Evolutionary conservation across 768 basidiomycete species (phyloP), one percentile per base, ranked within the genome.

Genomic region (Plicaturopsis crispa): DNA sequence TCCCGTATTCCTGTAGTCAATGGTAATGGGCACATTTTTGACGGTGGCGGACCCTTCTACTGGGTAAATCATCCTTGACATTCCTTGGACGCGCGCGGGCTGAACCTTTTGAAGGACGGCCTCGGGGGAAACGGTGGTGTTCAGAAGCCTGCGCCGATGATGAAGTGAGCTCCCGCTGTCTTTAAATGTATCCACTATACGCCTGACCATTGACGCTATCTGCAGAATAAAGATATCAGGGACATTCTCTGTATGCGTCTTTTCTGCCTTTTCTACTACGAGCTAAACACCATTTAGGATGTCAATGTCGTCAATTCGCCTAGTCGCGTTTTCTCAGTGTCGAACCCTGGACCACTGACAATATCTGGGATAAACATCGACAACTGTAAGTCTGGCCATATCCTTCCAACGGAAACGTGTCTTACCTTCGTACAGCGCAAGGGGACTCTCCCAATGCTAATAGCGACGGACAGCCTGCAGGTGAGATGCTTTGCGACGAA

Each of bases 301-400:
- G n/a, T n/a, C n/a, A n/a, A n/a, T n/a, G n/a, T n/a, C n/a, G n/a
- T n/a, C n/a, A n/a, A n/a, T n/a, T n/a, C n/a, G n/a, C n/a, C n/a
- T n/a, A n/a, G n/a, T n/a, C n/a, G n/a, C n/a, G n/a, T n/a, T n/a
- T n/a, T n/a, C n/a, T n/a, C n/a, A n/a, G n/a, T n/a, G n/a, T n/a
- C n/a, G 14, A 60, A 59, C 49, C 20, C 35, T 28, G 56, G 46
- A 10, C 35, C 52, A 0, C 37, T 63, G 57, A 49, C 64, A 12
- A 70, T 84, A 51, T 63, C 66, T 2, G 52, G 58, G 26, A 51
- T 74, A 18, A 66, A 51, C 13, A 65, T 83, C 39, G 77, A 82
- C 43, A 62, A 82, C 43, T 75, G 79, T 80, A 34, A 45, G 70
- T 8, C 20, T 16, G 6, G 22, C 23, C 11, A n/a, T 20, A 12